These are phyloP conservation scores for Metroxylon sagu DNA, from an alignment of 176 grass and related monocot genomes.

Conservation along the genomic window DNA sequence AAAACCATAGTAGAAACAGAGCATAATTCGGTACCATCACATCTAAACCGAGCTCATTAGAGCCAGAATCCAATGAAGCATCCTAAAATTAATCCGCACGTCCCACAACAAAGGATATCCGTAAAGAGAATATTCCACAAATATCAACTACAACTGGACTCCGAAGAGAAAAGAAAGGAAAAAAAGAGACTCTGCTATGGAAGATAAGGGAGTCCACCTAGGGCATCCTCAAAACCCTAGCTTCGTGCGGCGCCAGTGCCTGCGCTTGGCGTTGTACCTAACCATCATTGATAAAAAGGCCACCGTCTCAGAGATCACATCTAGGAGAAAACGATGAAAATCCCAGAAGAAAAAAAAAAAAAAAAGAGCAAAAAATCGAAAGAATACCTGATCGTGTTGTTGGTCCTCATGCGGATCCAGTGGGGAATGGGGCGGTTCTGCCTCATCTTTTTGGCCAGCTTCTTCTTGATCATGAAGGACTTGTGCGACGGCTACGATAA, in stretches of 20 bases:
- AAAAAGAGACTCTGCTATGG: too few relatives aligned
- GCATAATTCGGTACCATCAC: too few relatives aligned
- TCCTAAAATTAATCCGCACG: too few relatives aligned
- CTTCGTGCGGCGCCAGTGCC: conserved; percentile 99
- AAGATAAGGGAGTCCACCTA: not conserved
- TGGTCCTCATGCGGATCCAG: conserved; percentile 89
- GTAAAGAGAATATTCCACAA: too few relatives aligned
- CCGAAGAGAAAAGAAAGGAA: too few relatives aligned
- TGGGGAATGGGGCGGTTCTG: conserved; percentile 96
- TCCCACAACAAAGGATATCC: too few relatives aligned
- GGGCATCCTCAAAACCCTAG: conserved; percentile 59
- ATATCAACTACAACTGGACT: too few relatives aligned
- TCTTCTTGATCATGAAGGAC: conserved; percentile 90
- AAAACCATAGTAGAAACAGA: too few relatives aligned
- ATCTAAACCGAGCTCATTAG: too few relatives aligned
- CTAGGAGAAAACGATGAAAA: not conserved
- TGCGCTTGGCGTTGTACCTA: conserved; percentile 97
- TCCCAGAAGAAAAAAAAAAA: not conserved
- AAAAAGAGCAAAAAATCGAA: not conserved
- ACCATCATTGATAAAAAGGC: not conserved
- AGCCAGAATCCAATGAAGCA: too few relatives aligned
- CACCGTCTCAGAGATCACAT: not conserved
- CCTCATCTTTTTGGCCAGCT: conserved; percentile 90
- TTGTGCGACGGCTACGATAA: conserved; percentile 65
- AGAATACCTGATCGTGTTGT: conserved; percentile 77